Conservation (phyloP, 371 early-diverging fungal species). For the Circinella umbellata region DNA sequence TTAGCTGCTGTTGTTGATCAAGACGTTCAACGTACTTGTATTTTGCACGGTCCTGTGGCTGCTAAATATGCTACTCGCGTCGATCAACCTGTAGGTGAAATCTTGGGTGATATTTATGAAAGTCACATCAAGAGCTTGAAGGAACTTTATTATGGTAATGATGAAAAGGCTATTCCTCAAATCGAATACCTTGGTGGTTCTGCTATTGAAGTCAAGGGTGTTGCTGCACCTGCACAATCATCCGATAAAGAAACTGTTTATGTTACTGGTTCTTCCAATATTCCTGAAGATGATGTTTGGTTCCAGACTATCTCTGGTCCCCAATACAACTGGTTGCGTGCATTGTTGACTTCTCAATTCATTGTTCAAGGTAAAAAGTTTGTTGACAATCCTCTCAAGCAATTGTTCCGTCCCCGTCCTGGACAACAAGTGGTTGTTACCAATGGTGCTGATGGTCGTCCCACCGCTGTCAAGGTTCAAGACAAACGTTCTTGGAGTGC, state of each 20-base stretch:
- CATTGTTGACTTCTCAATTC: conserved; percentile 81
- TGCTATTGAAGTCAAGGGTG: conserved; percentile 31
- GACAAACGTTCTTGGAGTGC: conserved; percentile 69
- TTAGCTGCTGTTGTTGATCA: conserved; percentile 89
- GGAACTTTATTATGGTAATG: conserved; percentile 77
- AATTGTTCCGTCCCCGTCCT: conserved; percentile 83
- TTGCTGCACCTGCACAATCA: conserved; percentile 25
- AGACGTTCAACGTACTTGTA: conserved; percentile 92
- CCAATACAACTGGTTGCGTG: conserved; percentile 84
- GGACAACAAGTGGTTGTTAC: conserved; percentile 79
- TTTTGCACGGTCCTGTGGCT: conserved; percentile 95
- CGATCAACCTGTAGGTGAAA: conserved; percentile 90
- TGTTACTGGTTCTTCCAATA: conserved; percentile 57
- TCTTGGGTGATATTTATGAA: conserved; percentile 86
- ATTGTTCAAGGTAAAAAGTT: conserved; percentile 84
- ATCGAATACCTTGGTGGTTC: conserved; percentile 86
- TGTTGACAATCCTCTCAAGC: conserved; percentile 78
- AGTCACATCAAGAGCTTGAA: conserved; percentile 83
- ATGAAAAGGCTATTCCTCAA: conserved; percentile 69
- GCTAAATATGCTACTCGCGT: conserved; percentile 77
- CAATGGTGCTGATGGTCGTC: conserved; percentile 44
- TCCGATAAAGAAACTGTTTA: conserved; percentile 54
- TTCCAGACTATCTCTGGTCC: conserved; percentile 77
- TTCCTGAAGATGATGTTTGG: conserved; percentile 78
- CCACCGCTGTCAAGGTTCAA: conserved; percentile 62